A percentile compares a stretch with the other conserved stretches of the same genome.
Evolutionary conservation across 345 rosid genomes (phyloP).

Genomic region (Arabidopsis suecica): DNA sequence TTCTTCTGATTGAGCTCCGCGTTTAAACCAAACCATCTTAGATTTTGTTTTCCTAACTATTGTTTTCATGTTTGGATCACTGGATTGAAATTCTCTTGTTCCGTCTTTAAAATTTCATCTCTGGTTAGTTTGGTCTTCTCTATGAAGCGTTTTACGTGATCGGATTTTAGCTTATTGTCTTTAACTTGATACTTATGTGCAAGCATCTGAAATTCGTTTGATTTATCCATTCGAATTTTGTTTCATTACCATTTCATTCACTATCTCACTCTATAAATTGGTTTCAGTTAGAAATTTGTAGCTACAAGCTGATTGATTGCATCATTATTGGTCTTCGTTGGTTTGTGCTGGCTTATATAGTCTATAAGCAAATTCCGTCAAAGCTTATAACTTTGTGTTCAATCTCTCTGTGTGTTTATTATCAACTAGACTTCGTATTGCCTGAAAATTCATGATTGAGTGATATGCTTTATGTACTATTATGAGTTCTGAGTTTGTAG

Average conservation of each 20-base stretch:
- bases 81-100: slow-evolving; percentile 4
- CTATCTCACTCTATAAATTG: not conserved
- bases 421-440: not conserved
- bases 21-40: slow-evolving; percentile 24
- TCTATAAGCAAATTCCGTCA: not conserved
- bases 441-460: not conserved
- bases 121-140: not conserved
- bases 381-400: not conserved
- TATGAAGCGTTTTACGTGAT: slow-evolving; percentile 6
- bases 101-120: not conserved
- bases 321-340: not conserved
- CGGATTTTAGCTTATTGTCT: slow-evolving; percentile 3
- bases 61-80: slow-evolving; percentile 4
- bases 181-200: not conserved
- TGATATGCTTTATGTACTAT: slow-evolving; percentile 13
- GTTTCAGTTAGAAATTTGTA: not conserved
- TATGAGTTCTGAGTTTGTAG: not conserved
- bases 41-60: not conserved
- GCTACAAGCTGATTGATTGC: not conserved
- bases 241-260: not conserved
- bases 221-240: not conserved
- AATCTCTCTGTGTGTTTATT: not conserved
- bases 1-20: not conserved
- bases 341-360: not conserved
- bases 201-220: not conserved